Evolutionary conservation across 2,329 filamentous ascomycete genomes (phyloP).

Genomic region (Gremmenia infestans): DNA sequence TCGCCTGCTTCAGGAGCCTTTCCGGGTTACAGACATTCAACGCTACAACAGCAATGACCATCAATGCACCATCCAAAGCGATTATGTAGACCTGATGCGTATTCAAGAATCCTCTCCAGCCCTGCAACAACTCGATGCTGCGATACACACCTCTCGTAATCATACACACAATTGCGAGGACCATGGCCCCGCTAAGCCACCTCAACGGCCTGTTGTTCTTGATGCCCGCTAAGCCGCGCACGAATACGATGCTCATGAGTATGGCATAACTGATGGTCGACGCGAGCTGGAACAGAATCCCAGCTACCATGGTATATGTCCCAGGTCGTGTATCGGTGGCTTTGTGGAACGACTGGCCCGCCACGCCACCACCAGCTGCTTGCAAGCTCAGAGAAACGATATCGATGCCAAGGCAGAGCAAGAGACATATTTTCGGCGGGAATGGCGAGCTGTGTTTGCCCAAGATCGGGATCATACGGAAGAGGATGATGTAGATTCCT

Average conservation of each 20-base stretch:
- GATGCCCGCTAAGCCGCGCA: slow-evolving; percentile 37
- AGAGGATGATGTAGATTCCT: slow-evolving; percentile 58
- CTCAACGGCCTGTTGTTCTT: slow-evolving; percentile 26
- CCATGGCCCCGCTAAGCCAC: slow-evolving; percentile 34
- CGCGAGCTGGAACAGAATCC: slow-evolving; percentile 34
- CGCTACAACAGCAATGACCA: slow-evolving; percentile 35
- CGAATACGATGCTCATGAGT: slow-evolving; percentile 34
- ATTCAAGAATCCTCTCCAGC: slow-evolving; percentile 39
- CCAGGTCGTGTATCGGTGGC: slow-evolving; percentile 30
- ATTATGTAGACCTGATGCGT: slow-evolving; percentile 39
- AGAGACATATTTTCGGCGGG: slow-evolving; percentile 47
- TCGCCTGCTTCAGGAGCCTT: slow-evolving; percentile 1
- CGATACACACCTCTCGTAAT: slow-evolving; percentile 41
- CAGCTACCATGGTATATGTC: slow-evolving; percentile 35
- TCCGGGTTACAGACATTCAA: slow-evolving; percentile 26
- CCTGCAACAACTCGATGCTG: slow-evolving; percentile 41
- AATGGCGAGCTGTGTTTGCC: slow-evolving; percentile 46
- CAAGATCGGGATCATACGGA: slow-evolving; percentile 49
- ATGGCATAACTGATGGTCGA: slow-evolving; percentile 34
- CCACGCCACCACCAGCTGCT: slow-evolving; percentile 51
- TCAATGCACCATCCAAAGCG: slow-evolving; percentile 38
- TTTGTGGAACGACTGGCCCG: slow-evolving; percentile 21
- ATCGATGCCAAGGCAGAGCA: slow-evolving; percentile 54
- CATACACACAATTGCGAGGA: slow-evolving; percentile 34
- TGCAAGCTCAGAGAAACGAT: slow-evolving; percentile 53